phyloP scores from a whole-genome alignment of 1,139 yeast genomes.

The Spencermartinsiella ligniputridi region DNA sequence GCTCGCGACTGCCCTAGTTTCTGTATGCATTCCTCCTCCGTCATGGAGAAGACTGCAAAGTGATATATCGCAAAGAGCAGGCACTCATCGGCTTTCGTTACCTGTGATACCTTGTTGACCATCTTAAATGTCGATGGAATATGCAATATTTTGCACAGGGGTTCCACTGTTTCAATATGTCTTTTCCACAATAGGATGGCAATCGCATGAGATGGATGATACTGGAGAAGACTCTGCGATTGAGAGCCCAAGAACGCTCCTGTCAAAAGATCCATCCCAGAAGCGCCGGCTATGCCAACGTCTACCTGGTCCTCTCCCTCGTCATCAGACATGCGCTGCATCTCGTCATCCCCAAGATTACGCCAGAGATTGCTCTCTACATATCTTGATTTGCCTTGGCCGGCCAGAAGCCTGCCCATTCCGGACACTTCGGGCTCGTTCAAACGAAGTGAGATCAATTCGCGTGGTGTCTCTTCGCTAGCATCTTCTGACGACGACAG shows the following conservation, averaged over 20 bases:
- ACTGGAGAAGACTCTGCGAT: not conserved
- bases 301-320: not conserved
- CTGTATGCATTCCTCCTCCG: too few species aligned
- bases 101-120: too few species aligned
- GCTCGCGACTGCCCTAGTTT: too few species aligned
- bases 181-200: not conserved
- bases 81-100: too few species aligned
- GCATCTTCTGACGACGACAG: not conserved
- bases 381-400: not conserved
- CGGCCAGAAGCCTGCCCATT: not conserved
- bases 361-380: not conserved
- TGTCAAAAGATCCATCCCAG: not conserved
- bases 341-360: not conserved
- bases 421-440: not conserved
- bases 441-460: not conserved
- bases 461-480: not conserved
- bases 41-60: too few species aligned
- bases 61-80: too few species aligned
- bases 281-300: not conserved
- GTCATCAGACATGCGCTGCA: not conserved
- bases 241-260: not conserved
- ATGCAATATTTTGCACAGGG: too few species aligned
- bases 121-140: too few species aligned
- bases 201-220: not conserved
- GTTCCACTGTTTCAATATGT: too few species aligned